Conservation (phyloP, 202 grass and related monocot genomes). For the Panicum hallii region DNA sequence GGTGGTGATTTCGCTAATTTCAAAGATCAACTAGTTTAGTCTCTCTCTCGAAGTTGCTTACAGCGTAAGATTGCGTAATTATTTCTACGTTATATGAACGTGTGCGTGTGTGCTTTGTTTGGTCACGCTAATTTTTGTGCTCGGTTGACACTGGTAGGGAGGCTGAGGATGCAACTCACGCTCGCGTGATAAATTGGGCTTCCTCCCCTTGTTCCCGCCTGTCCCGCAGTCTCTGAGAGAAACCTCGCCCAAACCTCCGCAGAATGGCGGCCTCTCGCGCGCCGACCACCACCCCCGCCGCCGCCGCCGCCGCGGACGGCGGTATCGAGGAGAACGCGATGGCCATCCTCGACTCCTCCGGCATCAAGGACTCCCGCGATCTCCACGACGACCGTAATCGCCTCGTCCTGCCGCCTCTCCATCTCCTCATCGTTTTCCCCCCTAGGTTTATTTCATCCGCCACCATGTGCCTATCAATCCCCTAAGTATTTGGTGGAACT, state of each 20-base stretch:
- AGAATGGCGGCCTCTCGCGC: conserved; percentile 39
- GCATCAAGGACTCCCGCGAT: conserved; percentile 80
- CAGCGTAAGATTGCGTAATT: no score
- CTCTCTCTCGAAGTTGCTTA: no score
- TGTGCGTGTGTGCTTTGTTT: no score
- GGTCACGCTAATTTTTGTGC: no score
- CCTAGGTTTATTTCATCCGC: conserved; percentile 26
- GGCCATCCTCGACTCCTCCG: conserved; percentile 84
- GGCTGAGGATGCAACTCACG: no score
- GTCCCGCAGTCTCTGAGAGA: neutral
- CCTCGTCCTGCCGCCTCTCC: neutral
- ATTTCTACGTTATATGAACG: no score
- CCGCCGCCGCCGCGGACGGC: conserved; percentile 30
- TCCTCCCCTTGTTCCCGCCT: no score
- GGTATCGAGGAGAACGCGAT: conserved; percentile 86
- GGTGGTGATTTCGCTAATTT: no score
- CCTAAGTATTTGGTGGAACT: conserved; percentile 28
- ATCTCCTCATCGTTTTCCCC: neutral
- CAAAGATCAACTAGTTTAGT: no score
- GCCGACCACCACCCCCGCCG: conserved; percentile 1
- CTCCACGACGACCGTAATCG: conserved; percentile 79
- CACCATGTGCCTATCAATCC: neutral
- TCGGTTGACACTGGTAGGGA: no score
- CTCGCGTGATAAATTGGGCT: no score
- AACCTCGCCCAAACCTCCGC: conserved; percentile 2